A percentile compares a stretch with the other conserved stretches of the same genome.
These are phyloP conservation scores for Trametes hirsuta DNA, from an alignment of 1,284 basidiomycete genomes.

Conservation along the genomic window DNA sequence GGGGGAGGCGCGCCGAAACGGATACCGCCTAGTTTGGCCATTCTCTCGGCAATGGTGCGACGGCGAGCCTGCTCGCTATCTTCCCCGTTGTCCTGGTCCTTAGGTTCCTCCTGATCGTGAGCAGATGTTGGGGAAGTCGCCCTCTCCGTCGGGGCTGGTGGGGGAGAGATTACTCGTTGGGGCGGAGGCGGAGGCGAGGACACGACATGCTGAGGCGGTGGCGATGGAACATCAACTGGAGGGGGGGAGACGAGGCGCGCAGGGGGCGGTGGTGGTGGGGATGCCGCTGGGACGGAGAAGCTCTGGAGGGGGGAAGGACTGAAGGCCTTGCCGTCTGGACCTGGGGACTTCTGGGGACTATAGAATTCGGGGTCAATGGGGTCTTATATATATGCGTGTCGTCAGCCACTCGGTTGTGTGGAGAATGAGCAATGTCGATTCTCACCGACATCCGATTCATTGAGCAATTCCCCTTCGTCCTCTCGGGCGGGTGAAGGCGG, in stretches of 20 bases:
- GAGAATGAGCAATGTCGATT: conserved; percentile 9
- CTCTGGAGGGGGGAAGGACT: neutral
- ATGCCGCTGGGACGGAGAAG: conserved; percentile 6
- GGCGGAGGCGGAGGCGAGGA: conserved; percentile 16
- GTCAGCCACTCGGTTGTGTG: conserved; percentile 10
- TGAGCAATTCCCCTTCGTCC: conserved; percentile 41
- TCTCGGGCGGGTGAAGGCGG: neutral
- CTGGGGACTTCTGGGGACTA: conserved; percentile 36
- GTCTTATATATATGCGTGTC: conserved; percentile 47
- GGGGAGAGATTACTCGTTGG: conserved; percentile 13
- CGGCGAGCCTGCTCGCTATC: conserved; percentile 54
- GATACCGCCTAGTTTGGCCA: conserved; percentile 78
- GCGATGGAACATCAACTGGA: conserved; percentile 17
- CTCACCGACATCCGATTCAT: conserved; percentile 66
- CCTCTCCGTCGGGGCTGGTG: conserved; percentile 5
- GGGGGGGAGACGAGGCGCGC: conserved; percentile 17
- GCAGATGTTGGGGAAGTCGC: neutral
- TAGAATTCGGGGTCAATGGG: conserved; percentile 69
- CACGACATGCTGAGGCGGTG: conserved; percentile 15
- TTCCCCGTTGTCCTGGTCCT: conserved; percentile 37
- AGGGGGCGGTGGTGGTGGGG: conserved; percentile 14
- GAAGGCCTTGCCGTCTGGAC: conserved; percentile 1
- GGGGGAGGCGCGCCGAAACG: conserved; percentile 60
- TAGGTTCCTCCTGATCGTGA: neutral
- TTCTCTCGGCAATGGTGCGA: conserved; percentile 75